Evolutionary conservation across 106 monocot genomes (phyloP).

Genomic region (Acorus gramineus): DNA sequence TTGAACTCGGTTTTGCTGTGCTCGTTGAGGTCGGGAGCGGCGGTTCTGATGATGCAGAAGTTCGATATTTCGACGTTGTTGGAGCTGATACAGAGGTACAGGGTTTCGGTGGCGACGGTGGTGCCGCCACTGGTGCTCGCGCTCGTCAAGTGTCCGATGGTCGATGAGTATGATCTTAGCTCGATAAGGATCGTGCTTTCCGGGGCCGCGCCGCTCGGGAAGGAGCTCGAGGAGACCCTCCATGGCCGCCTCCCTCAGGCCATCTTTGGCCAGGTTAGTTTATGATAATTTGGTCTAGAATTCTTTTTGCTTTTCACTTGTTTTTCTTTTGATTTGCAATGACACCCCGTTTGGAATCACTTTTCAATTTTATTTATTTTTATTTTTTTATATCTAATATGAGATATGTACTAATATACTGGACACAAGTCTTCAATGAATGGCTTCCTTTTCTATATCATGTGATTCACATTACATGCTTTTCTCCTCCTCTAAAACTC

Average conservation of each 20-base stretch:
- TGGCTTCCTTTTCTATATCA: too few relatives aligned
- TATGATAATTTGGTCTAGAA: too few relatives aligned
- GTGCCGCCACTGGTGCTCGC: constrained; percentile 91
- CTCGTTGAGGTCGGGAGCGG: constrained; percentile 64
- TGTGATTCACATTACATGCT: too few relatives aligned
- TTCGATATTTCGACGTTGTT: constrained; percentile 73
- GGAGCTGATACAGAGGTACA: constrained; percentile 40
- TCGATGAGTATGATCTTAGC: constrained; percentile 64
- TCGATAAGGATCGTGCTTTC: constrained; percentile 71
- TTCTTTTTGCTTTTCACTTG: too few relatives aligned
- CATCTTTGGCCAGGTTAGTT: constrained; percentile 66
- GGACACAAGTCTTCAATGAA: too few relatives aligned
- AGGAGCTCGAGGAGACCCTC: constrained; percentile 66
- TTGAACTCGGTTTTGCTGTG: constrained; percentile 81
- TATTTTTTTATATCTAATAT: too few relatives aligned
- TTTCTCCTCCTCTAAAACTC: not conserved
- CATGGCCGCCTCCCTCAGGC: constrained; percentile 59
- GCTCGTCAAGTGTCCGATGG: constrained; percentile 58
- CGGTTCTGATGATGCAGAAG: constrained; percentile 66
- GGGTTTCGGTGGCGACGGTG: constrained; percentile 67
- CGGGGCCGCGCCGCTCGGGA: constrained; percentile 87
- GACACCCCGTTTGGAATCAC: too few relatives aligned
- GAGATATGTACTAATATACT: too few relatives aligned
- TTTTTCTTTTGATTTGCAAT: too few relatives aligned
- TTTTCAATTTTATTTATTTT: too few relatives aligned